Base-by-base conservation (phyloP, 2,329 filamentous ascomycete species). In the Penicillium sp. region DNA sequence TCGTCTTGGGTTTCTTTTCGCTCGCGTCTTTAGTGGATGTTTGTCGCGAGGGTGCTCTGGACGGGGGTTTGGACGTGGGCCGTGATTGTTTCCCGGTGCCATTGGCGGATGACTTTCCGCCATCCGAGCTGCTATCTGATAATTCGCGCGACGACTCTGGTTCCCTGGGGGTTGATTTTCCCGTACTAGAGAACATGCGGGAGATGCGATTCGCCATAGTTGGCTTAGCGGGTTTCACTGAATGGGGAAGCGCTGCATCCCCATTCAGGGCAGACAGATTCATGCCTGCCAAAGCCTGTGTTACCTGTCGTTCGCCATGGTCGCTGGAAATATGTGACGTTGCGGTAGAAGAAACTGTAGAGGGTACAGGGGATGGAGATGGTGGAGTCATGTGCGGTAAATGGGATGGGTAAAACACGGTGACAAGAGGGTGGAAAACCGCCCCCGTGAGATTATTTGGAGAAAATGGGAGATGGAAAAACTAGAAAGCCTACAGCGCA, bases 101-200 rank as follows among this genome's bases (percentile, higher is more conserved):
- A 66, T 74, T 78, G 38, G 69, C 62, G 17, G 69, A 63, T 9
- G 69, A 63, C 61, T 76, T 75, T 38, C 75, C 69, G 55, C 74
- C 73, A 61, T 78, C 77, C 15, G 74, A 68, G 53, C 74, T 76
- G 56, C 75, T 78, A 45, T 79, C 77, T 45, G 76, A 76, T 45
- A 73, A 68, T 46, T 79, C 74, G 50, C 73, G 74, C 58, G 68
- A 69, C 19, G 67, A 60, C 30, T 77, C 71, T 38, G 72, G 62
- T 29, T 78, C 73, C 58, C 71, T 76, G 7, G 71, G 66, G 6
- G 71, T 68, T 19, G 70, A 67, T 64, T 76, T 79, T 15, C 77
- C 77, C n/a, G 75, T 71, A 58, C 76, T 72, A 26, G 77, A 76
- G 66, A 82, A 82, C 78, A 82, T 82, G 64, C 80, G 79, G 19